These are phyloP conservation scores for Talaromyces sp. DNA, from an alignment of 2,329 filamentous ascomycete genomes.

Conservation along the genomic window DNA sequence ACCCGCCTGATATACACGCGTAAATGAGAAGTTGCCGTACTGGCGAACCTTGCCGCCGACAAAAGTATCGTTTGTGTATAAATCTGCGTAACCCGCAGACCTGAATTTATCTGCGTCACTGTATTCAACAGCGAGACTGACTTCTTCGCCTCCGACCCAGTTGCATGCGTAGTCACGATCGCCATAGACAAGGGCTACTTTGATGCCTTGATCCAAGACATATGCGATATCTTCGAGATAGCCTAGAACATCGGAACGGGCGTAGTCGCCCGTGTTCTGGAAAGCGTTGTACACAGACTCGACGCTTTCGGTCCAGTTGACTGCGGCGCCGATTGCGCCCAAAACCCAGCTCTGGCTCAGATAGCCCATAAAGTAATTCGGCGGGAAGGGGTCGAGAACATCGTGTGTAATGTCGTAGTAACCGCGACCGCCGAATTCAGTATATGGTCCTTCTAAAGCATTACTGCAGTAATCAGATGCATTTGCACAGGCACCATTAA, in stretches of 20 bases:
- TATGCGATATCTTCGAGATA: slow-evolving; percentile 40
- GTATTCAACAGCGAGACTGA: slow-evolving; percentile 50
- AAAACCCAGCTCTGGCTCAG: slow-evolving; percentile 58
- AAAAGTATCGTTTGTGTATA: slow-evolving; percentile 40
- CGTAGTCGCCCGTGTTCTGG: slow-evolving; percentile 46
- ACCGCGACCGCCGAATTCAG: slow-evolving; percentile 43
- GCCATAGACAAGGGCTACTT: slow-evolving; percentile 57
- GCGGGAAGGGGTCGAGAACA: slow-evolving; percentile 52
- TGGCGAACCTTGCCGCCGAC: slow-evolving; percentile 49
- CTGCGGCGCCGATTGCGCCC: slow-evolving; percentile 55
- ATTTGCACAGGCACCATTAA: slow-evolving; percentile 44
- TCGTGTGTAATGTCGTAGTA: slow-evolving; percentile 58
- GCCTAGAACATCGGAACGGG: slow-evolving; percentile 44
- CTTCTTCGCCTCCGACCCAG: slow-evolving; percentile 56
- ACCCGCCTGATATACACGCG: slow-evolving; percentile 48
- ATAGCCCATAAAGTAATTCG: slow-evolving; percentile 53
- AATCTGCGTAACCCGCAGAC: slow-evolving; percentile 49
- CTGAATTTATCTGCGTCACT: slow-evolving; percentile 44
- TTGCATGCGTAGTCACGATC: slow-evolving; percentile 58
- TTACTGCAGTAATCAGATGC: slow-evolving; percentile 47
- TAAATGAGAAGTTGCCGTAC: slow-evolving; percentile 49
- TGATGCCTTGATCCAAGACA: slow-evolving; percentile 56
- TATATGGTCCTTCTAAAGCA: slow-evolving; percentile 46
- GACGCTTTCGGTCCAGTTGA: slow-evolving; percentile 55
- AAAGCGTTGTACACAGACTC: slow-evolving; percentile 49